Evolutionary conservation across 257 asterid species (phyloP).

Genomic region (Sherardia arvensis): DNA sequence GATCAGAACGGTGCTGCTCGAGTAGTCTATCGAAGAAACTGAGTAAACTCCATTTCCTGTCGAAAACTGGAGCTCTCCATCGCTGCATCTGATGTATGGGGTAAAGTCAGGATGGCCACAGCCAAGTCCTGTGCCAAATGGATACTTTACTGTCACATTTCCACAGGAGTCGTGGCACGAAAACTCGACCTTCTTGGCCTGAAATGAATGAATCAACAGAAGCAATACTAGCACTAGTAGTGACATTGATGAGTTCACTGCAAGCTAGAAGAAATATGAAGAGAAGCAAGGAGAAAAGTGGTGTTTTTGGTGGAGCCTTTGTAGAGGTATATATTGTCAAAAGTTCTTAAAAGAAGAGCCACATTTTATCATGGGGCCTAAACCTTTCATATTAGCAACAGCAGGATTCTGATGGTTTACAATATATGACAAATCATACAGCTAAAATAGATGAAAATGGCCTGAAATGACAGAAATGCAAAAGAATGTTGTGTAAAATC

Average conservation of each 20-base stretch:
- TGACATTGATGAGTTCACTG: conserved; percentile 23
- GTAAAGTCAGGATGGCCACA: conserved; percentile 60
- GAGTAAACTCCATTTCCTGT: conserved; percentile 36
- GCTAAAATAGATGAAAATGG: neutral
- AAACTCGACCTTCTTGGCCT: conserved; percentile 19
- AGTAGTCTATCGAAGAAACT: conserved; percentile 44
- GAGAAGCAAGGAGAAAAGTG: conserved; percentile 2
- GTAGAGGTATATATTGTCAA: conserved; percentile 14
- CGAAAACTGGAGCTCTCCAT: conserved; percentile 32
- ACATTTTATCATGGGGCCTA: conserved; percentile 16
- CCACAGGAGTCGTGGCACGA: conserved; percentile 50
- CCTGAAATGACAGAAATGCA: neutral
- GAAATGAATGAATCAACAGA: conserved; percentile 14
- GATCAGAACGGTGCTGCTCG: conserved; percentile 27
- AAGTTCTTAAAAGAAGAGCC: conserved; percentile 51
- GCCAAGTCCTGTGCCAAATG: conserved; percentile 54
- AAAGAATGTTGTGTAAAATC: neutral
- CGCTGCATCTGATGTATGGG: conserved; percentile 30
- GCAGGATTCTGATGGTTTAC: neutral
- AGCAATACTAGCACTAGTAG: conserved; percentile 10
- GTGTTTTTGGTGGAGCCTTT: conserved; percentile 18
- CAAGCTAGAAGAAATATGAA: neutral
- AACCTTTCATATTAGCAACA: neutral
- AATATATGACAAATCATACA: no score
- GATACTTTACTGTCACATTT: conserved; percentile 34